Conservation (phyloP, 2,329 filamentous ascomycete genomes). For the Ceratocystis huliohia region DNA sequence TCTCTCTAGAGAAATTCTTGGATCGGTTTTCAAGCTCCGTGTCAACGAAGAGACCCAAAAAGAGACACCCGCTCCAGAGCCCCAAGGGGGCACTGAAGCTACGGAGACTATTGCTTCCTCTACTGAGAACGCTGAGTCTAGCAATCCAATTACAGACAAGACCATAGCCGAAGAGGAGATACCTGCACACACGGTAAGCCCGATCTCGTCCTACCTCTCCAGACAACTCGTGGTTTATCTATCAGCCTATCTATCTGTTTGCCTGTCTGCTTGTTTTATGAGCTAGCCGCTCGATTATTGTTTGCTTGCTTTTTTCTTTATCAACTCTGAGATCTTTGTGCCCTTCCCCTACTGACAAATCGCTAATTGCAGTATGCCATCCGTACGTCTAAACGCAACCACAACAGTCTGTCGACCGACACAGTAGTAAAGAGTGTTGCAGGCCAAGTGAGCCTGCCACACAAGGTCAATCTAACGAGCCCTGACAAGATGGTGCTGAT, state of each 20-base stretch:
- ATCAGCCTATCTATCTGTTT: too few species aligned
- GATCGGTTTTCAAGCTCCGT: conserved; percentile 46
- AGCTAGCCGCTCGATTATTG: background rate
- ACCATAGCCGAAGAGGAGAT: conserved; percentile 13
- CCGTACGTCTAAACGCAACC: conserved; percentile 61
- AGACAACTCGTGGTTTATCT: background rate
- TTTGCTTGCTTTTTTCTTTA: background rate
- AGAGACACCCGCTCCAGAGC: background rate
- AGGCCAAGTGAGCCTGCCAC: conserved; percentile 47
- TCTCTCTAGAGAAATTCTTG: conserved; percentile 50
- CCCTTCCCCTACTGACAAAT: background rate
- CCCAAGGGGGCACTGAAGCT: background rate
- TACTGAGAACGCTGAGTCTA: background rate
- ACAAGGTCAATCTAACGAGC: conserved; percentile 65
- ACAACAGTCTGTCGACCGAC: conserved; percentile 54
- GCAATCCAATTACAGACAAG: background rate
- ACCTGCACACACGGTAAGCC: conserved; percentile 34
- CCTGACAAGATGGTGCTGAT: conserved; percentile 69
- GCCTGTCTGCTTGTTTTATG: background rate
- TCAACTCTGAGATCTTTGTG: background rate
- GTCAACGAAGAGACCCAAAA: conserved; percentile 8
- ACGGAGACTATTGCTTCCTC: background rate
- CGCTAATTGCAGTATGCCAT: conserved; percentile 59
- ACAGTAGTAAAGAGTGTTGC: conserved; percentile 61
- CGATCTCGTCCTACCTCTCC: background rate